Evolutionary conservation across 495 filamentous ascomycete species (phyloP), one percentile per base, ranked within the genome.

Genomic region (Sporormia fimetaria): DNA sequence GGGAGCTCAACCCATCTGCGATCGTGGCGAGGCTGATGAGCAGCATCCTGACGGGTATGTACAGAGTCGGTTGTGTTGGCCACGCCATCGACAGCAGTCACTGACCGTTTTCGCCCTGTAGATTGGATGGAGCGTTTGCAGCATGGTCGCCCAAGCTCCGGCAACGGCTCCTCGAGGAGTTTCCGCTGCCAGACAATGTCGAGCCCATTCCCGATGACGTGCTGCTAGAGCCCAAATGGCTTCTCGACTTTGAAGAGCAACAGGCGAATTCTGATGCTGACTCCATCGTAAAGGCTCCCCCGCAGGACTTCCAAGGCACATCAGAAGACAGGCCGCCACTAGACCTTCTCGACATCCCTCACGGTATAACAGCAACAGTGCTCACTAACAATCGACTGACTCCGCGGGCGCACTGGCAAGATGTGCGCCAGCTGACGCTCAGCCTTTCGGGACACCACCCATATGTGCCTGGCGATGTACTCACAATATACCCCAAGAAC

Each of bases 41-140:
- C 82, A 87, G 53, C 83, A 94, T 71, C 72, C 79, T 25, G 86
- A 95, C 68, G 90, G 90, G 82, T 92, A 59, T 56, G 75, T 64
- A 26, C 18, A 23, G 37, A 23, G 21, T 27, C n/a, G 7, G 15
- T 33, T 15, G 24, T 6, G 7, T n/a, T n/a, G n/a, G n/a, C n/a
- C n/a, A n/a, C n/a, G n/a, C n/a, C n/a, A n/a, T n/a, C 15, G 7
- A 16, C 31, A 33, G 31, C 31, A 7, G 7, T 27, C 25, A 27
- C 25, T n/a, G n/a, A 27, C n/a, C n/a, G n/a, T n/a, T 39, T 21
- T 40, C 3, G 26, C 20, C 15, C 5, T 18, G 6, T 18, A 82
- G 80, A n/a, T 64, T 87, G 25, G 87, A 96, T 57, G 85, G 82
- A 21, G 74, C 73, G 12, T 92, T 90, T 47, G 59, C 87, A 28